Conservation (phyloP, 148 eudicot genomes). For the Fagopyrum esculentum region DNA sequence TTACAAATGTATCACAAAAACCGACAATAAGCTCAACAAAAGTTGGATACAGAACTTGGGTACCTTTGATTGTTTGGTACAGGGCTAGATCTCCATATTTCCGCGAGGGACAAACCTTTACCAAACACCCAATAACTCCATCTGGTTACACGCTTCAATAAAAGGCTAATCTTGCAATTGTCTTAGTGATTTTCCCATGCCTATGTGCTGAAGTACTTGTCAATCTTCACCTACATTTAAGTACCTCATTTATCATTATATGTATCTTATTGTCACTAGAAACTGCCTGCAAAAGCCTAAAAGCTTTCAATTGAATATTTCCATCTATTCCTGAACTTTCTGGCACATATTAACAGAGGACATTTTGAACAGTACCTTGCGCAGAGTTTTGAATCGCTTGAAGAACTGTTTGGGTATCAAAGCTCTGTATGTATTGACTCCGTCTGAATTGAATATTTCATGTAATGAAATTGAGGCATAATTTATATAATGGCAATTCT, state of each 20-base stretch:
- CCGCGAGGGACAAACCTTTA: too few relatives aligned
- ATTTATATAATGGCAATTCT: neutral
- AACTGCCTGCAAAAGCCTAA: neutral
- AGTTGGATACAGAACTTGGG: too few relatives aligned
- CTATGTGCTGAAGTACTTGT: neutral
- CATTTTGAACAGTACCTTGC: constrained; percentile 22
- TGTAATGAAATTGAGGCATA: neutral
- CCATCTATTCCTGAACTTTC: constrained; percentile 5
- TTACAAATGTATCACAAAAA: neutral
- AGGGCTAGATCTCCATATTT: too few relatives aligned
- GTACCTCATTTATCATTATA: neutral
- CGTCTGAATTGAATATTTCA: neutral
- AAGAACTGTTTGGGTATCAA: constrained; percentile 15
- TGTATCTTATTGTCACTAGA: neutral
- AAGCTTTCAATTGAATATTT: neutral
- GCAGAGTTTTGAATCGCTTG: constrained; percentile 21
- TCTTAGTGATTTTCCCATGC: neutral
- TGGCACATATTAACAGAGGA: constrained; percentile 7
- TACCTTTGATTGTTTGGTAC: too few relatives aligned
- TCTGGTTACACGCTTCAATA: neutral
- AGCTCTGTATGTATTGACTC: constrained; percentile 17
- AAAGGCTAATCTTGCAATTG: neutral
- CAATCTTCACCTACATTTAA: neutral
- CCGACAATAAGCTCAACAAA: too few relatives aligned
- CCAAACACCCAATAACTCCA: neutral